Percentiles rank a stretch among this genome's conserved stretches.
Conservation (phyloP, 2,329 filamentous ascomycete genomes). For the Zasmidium citrigriseum region DNA sequence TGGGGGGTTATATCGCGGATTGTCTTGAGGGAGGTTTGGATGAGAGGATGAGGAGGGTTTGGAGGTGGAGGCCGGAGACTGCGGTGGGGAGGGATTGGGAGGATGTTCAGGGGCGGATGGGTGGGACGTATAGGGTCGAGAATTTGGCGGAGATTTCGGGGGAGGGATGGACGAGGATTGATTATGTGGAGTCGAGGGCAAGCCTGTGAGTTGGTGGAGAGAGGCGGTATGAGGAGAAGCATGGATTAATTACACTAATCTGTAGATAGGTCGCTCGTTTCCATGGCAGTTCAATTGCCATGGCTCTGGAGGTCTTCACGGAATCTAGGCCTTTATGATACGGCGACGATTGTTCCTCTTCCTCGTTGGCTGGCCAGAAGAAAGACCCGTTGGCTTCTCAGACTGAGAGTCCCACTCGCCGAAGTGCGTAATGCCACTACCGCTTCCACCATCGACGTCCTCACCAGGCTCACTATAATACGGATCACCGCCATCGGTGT, state of each 20-base stretch:
- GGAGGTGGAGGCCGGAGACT: constrained; percentile 56
- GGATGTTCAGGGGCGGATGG: constrained; percentile 51
- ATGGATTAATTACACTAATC: too few relatives aligned
- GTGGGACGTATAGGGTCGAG: constrained; percentile 51
- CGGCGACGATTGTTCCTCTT: neutral
- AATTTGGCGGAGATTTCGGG: constrained; percentile 45
- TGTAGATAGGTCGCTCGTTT: too few relatives aligned
- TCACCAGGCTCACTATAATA: constrained; percentile 8
- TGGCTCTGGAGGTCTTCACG: too few relatives aligned
- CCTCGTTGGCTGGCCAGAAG: constrained; percentile 5
- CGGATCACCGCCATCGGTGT: constrained; percentile 3
- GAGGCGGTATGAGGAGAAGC: too few relatives aligned
- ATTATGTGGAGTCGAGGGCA: neutral
- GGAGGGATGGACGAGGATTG: constrained; percentile 42
- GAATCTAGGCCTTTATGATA: neutral
- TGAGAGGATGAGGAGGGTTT: constrained; percentile 42
- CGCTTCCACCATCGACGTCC: constrained; percentile 16
- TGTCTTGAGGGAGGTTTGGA: constrained; percentile 49
- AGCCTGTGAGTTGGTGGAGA: neutral
- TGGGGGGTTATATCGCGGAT: constrained; percentile 54
- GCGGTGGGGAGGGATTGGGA: constrained; percentile 49
- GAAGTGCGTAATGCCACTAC: constrained; percentile 19
- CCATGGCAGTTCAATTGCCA: too few relatives aligned
- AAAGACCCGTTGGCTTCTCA: constrained; percentile 15
- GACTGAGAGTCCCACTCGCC: constrained; percentile 18